These are phyloP conservation scores for Zygoascus hellenicus DNA, from an alignment of 1,139 yeast species.

Conservation along the genomic window DNA sequence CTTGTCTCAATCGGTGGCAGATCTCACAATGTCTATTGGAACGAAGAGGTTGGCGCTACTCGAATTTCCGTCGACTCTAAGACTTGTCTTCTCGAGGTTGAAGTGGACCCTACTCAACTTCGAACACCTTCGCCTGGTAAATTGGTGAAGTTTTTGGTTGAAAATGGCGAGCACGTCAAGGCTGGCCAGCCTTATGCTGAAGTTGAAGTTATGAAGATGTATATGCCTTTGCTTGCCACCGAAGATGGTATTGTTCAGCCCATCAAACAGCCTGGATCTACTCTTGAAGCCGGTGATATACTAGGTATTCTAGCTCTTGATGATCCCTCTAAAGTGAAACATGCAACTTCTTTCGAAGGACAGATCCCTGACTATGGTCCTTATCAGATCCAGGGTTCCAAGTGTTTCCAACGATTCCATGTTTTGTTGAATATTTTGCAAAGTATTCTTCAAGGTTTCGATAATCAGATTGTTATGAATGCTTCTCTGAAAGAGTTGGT, in stretches of 20 bases:
- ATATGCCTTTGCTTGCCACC: constrained; percentile 63
- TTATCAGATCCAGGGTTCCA: constrained; percentile 76
- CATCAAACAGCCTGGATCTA: constrained; percentile 97
- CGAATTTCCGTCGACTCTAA: constrained; percentile 91
- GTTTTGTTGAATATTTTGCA: constrained; percentile 54
- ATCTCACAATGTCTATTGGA: constrained; percentile 94
- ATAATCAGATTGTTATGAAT: constrained; percentile 90
- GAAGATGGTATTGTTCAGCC: constrained; percentile 92
- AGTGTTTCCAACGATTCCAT: constrained; percentile 71
- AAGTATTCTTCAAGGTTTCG: constrained; percentile 84
- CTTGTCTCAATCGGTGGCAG: constrained; percentile 84
- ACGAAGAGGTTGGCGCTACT: constrained; percentile 95
- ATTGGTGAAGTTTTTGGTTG: constrained; percentile 85
- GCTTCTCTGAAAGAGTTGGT: constrained; percentile 68
- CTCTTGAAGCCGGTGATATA: constrained; percentile 93
- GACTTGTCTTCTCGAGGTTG: constrained; percentile 88
- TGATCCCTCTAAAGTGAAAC: constrained; percentile 96
- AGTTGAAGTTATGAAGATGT: constrained; percentile 98
- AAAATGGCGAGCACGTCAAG: constrained; percentile 86
- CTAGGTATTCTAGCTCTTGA: constrained; percentile 90
- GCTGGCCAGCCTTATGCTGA: constrained; percentile 97
- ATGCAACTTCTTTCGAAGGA: constrained; percentile 92
- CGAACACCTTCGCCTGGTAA: constrained; percentile 99
- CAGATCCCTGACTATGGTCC: constrained; percentile 85
- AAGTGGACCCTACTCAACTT: constrained; percentile 96